These are phyloP conservation scores for Forsythia suspensa DNA, from an alignment of 257 asterid species.

Conservation along the genomic window DNA sequence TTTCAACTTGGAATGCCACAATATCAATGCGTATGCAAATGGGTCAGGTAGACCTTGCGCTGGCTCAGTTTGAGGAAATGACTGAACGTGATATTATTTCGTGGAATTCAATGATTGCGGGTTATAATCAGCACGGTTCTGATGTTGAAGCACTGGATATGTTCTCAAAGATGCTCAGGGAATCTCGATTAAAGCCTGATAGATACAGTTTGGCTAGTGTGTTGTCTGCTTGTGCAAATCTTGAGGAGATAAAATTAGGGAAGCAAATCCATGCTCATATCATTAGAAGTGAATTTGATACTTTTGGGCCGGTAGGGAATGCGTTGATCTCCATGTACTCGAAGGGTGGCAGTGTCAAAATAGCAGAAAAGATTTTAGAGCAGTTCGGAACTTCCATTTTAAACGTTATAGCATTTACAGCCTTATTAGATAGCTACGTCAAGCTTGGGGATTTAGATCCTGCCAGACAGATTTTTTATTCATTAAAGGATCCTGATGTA, in stretches of 20 bases:
- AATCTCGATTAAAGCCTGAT: slow-evolving; percentile 54
- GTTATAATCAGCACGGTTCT: slow-evolving; percentile 68
- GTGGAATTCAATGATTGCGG: slow-evolving; percentile 85
- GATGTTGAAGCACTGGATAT: slow-evolving; percentile 52
- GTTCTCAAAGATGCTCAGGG: slow-evolving; percentile 59
- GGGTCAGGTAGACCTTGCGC: slow-evolving; percentile 57
- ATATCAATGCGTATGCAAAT: slow-evolving; percentile 68
- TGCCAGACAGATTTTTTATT: slow-evolving; percentile 75
- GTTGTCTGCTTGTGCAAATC: slow-evolving; percentile 75
- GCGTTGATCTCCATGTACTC: slow-evolving; percentile 84
- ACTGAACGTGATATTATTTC: slow-evolving; percentile 63
- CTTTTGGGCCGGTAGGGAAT: slow-evolving; percentile 63
- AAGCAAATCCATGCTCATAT: slow-evolving; percentile 74
- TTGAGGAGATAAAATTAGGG: slow-evolving; percentile 46
- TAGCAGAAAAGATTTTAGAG: slow-evolving; percentile 49
- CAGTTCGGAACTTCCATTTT: slow-evolving; percentile 39
- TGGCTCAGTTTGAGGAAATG: slow-evolving; percentile 64
- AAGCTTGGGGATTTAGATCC: slow-evolving; percentile 77
- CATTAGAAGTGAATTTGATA: slow-evolving; percentile 47
- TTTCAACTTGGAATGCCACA: slow-evolving; percentile 61
- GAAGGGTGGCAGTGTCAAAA: slow-evolving; percentile 61
- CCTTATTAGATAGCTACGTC: slow-evolving; percentile 75
- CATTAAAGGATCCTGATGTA: slow-evolving; percentile 67
- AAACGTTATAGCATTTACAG: slow-evolving; percentile 69
- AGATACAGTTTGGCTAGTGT: slow-evolving; percentile 67